Conservation (phyloP, 1,139 yeast species). For the Sugiyamaella japonica region DNA sequence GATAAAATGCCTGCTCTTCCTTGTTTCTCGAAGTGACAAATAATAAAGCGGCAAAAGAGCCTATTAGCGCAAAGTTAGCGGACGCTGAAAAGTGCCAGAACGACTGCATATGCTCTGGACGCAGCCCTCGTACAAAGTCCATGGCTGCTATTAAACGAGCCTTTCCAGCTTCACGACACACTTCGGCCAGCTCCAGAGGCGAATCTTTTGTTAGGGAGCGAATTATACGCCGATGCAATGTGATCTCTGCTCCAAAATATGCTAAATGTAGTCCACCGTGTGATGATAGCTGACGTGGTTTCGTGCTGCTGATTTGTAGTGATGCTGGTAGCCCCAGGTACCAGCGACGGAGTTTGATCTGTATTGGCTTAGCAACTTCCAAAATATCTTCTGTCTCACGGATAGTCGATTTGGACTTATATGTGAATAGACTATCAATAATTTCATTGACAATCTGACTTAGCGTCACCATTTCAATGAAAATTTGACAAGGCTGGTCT, state of each 20-base stretch:
- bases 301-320: constrained; percentile 45
- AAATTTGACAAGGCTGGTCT: constrained; percentile 51
- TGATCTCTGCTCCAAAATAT: constrained; percentile 83
- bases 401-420: constrained; percentile 59
- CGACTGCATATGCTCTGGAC: constrained; percentile 78
- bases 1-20: constrained; percentile 64
- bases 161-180: constrained; percentile 82
- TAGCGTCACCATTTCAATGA: constrained; percentile 66
- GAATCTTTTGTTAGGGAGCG: constrained; percentile 53
- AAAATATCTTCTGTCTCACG: constrained; percentile 64
- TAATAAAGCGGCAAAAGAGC: constrained; percentile 80
- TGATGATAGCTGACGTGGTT: constrained; percentile 39
- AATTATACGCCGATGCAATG: constrained; percentile 78
- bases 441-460: constrained; percentile 74
- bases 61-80: constrained; percentile 74
- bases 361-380: constrained; percentile 79
- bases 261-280: constrained; percentile 81
- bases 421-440: constrained; percentile 66
- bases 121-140: constrained; percentile 72
- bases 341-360: constrained; percentile 77
- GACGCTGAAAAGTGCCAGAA: constrained; percentile 88
- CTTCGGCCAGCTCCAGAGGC: constrained; percentile 61
- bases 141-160: constrained; percentile 78
- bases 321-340: constrained; percentile 73
- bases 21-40: constrained; percentile 41